Percentiles rank a stretch among this genome's conserved stretches.
These are phyloP conservation scores for Pseudogymnoascus sp. DNA, from an alignment of 2,329 filamentous ascomycete species.

Conservation along the genomic window DNA sequence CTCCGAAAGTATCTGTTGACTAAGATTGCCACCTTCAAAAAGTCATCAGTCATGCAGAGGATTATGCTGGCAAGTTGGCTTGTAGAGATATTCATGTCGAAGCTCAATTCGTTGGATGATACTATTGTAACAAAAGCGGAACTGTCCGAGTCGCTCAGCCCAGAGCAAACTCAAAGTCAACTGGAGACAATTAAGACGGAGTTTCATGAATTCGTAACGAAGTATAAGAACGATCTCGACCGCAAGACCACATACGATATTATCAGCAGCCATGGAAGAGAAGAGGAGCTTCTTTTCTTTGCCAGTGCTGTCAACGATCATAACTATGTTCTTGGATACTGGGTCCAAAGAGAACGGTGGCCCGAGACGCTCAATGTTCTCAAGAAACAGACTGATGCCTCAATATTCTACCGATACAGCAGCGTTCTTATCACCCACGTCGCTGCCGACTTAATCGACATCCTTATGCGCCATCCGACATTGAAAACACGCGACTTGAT, in stretches of 20 bases:
- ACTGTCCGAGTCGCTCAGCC: constrained; percentile 61
- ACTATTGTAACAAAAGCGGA: constrained; percentile 85
- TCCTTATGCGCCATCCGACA: constrained; percentile 83
- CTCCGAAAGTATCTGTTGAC: constrained; percentile 81
- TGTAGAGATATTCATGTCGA: constrained; percentile 93
- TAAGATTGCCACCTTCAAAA: constrained; percentile 74
- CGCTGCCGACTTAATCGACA: constrained; percentile 80
- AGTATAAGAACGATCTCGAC: constrained; percentile 80
- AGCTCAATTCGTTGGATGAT: constrained; percentile 89
- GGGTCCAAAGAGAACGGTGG: constrained; percentile 95
- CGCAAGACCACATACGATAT: constrained; percentile 90
- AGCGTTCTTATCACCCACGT: constrained; percentile 92
- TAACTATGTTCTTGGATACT: constrained; percentile 91
- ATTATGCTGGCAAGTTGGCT: constrained; percentile 95
- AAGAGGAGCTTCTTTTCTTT: constrained; percentile 86
- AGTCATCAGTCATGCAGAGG: constrained; percentile 79
- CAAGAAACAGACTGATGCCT: constrained; percentile 84
- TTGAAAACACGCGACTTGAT: constrained; percentile 83
- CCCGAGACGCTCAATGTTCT: constrained; percentile 75
- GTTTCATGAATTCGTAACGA: constrained; percentile 79
- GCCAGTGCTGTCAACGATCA: constrained; percentile 84
- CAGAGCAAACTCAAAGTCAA: constrained; percentile 62
- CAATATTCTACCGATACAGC: constrained; percentile 94
- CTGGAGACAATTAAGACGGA: constrained; percentile 64
- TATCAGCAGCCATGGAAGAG: constrained; percentile 87